Evolutionary conservation across 192 early-diverging fungal species (phyloP).

Genomic region (Coemansia sp.): DNA sequence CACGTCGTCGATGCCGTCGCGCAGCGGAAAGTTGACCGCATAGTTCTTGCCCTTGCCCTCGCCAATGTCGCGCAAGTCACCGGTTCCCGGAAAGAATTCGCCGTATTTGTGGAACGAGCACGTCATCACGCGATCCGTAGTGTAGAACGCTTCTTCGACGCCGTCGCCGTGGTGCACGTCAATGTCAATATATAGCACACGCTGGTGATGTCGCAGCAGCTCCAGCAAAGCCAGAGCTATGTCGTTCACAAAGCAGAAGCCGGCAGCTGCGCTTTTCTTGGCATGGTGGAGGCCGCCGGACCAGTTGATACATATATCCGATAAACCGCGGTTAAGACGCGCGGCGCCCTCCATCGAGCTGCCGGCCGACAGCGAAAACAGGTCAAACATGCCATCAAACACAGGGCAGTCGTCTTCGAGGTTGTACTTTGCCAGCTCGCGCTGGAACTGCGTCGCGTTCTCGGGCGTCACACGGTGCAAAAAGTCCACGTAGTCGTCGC

Average conservation of each 20-base stretch:
- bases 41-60: constrained; percentile 85
- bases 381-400: constrained; percentile 96
- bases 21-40: constrained; percentile 92
- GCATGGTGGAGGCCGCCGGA: constrained; percentile 96
- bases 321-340: constrained; percentile 73
- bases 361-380: constrained; percentile 86
- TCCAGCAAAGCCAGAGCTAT: constrained; percentile 94
- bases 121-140: constrained; percentile 99
- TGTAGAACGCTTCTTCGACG: constrained; percentile 98
- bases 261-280: constrained; percentile 92
- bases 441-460: constrained; percentile 62
- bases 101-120: constrained; percentile 98
- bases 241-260: constrained; percentile 99
- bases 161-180: constrained; percentile 99
- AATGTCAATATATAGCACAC: constrained; percentile 96
- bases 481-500: constrained; percentile 94
- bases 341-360: constrained; percentile 94
- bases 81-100: constrained; percentile 98
- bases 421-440: constrained; percentile 69
- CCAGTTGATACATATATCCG: constrained; percentile 97
- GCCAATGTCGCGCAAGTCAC: constrained; percentile 92
- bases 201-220: constrained; percentile 77
- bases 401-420: constrained; percentile 97
- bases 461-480: constrained; percentile 77
- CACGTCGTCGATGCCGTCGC: constrained; percentile 90